Evolutionary conservation across 805 yeast species (phyloP).

Genomic region (Ogataea chonburiensis): DNA sequence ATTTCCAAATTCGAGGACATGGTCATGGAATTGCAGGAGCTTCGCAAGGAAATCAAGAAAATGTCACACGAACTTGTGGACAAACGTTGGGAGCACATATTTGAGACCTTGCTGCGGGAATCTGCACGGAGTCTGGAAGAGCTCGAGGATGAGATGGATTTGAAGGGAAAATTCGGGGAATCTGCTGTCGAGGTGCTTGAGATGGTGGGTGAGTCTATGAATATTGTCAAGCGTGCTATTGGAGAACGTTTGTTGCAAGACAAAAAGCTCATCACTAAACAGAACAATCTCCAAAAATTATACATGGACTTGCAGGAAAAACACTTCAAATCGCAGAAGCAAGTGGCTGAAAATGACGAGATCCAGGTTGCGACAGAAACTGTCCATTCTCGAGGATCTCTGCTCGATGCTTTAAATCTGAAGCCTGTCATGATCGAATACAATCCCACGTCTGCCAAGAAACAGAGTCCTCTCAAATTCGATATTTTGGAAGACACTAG

Average conservation of each 20-base stretch:
- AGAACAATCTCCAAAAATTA: conserved; percentile 3
- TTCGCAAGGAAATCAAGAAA: conserved; percentile 40
- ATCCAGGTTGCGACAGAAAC: background rate
- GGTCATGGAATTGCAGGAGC: conserved; percentile 39
- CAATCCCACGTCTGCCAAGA: conserved; percentile 29
- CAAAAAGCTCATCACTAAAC: conserved; percentile 4
- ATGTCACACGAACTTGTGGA: conserved; percentile 50
- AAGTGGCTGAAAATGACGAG: conserved; percentile 1
- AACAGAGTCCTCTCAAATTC: conserved; percentile 13
- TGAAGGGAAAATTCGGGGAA: conserved; percentile 6
- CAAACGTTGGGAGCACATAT: conserved; percentile 54
- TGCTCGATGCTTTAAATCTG: conserved; percentile 24
- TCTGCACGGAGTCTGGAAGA: conserved; percentile 31
- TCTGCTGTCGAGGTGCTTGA: conserved; percentile 6
- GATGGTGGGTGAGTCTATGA: conserved; percentile 17
- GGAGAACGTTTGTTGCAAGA: conserved; percentile 20
- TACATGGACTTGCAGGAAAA: background rate
- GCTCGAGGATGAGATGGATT: conserved; percentile 19
- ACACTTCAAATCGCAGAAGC: conserved; percentile 1
- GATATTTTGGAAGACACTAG: conserved; percentile 16
- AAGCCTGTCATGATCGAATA: conserved; percentile 29
- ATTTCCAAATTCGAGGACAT: conserved; percentile 41
- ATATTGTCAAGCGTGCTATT: conserved; percentile 22
- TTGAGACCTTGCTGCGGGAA: conserved; percentile 46
- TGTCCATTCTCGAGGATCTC: conserved; percentile 11